Conservation (phyloP, 306 rosid genomes). For the Prunus mongolica region DNA sequence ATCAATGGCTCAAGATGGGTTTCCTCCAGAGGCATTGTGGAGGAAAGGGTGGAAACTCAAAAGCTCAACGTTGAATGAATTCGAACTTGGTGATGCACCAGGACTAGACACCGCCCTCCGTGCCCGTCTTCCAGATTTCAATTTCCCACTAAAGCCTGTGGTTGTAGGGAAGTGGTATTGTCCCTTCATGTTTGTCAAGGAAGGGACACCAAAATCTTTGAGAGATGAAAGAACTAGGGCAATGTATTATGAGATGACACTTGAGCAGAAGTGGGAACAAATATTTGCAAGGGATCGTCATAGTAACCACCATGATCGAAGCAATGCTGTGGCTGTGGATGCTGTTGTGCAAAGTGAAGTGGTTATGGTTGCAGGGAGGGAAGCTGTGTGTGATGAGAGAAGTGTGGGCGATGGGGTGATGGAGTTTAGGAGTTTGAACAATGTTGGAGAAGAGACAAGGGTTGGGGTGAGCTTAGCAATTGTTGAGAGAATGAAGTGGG, state of each 20-base stretch:
- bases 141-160: slow-evolving; percentile 20
- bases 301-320: not conserved
- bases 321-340: slow-evolving; percentile 22
- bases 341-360: slow-evolving; percentile 18
- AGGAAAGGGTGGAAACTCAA: slow-evolving; percentile 27
- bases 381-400: slow-evolving; percentile 13
- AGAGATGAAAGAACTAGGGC: slow-evolving; percentile 1
- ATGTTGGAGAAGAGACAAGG: slow-evolving; percentile 41
- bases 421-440: slow-evolving; percentile 42
- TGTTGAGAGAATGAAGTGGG: slow-evolving; percentile 70
- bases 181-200: slow-evolving; percentile 44
- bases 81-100: slow-evolving; percentile 32
- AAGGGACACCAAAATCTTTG: slow-evolving; percentile 13
- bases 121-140: slow-evolving; percentile 27
- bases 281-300: slow-evolving; percentile 12
- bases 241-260: slow-evolving; percentile 36
- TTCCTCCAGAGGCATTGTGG: slow-evolving; percentile 36
- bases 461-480: slow-evolving; percentile 61
- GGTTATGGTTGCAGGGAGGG: slow-evolving; percentile 22
- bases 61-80: not conserved
- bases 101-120: slow-evolving; percentile 30
- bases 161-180: slow-evolving; percentile 43
- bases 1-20: slow-evolving; percentile 29
- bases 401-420: slow-evolving; percentile 21
- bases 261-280: slow-evolving; percentile 42